Evolutionary conservation across 805 yeast species (phyloP), one percentile per base, ranked within the genome.

Genomic region (Starmerella cellae): DNA sequence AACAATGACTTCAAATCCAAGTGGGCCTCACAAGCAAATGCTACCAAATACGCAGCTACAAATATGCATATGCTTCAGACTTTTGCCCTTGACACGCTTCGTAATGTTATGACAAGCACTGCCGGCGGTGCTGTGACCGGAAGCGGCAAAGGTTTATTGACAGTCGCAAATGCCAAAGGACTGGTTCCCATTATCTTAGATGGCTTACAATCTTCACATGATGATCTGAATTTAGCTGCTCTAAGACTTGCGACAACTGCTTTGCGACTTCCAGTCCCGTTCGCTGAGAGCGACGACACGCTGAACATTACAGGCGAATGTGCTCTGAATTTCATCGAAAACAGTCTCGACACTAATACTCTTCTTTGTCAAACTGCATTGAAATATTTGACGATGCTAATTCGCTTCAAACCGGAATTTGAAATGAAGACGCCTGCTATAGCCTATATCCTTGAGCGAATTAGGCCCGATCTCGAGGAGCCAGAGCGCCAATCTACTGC

Each of bases 401-500:
- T 88, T 35, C 74, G 88, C 52, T 77, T 79, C 51, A 77, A 75
- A 53, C 70, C 73, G 4, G 77, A 77, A 40, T 64, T 83, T 35
- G 66, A 72, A 38, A 59, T 85, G 51, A 81, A 80, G 51, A 79
- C 77, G 26, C 64, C 74, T 2, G 83, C 94, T 0, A 58, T 85
- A 29, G 77, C 82, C 42, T 83, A 79, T 56, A 65, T 88, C 20
- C 62, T 91, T 47, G 72, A 73, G 10, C 70, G 82, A 50, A 65
- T 91, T 35, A 74, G 73, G 56, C 93, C 95, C 1, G 97, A 91
- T 61, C 64, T 91, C 46, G 85, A 82, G 54, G 95, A 88, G 52
- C 95, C 95, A 10, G 78, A 74, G 51, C 74, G 79, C 49, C 96
- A 88, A 59, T 85, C 94, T 32, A 68, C 83, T 35, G 94, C 96